phyloP scores from a whole-genome alignment of 345 rosid genomes.

The Arabidopsis suecica region DNA sequence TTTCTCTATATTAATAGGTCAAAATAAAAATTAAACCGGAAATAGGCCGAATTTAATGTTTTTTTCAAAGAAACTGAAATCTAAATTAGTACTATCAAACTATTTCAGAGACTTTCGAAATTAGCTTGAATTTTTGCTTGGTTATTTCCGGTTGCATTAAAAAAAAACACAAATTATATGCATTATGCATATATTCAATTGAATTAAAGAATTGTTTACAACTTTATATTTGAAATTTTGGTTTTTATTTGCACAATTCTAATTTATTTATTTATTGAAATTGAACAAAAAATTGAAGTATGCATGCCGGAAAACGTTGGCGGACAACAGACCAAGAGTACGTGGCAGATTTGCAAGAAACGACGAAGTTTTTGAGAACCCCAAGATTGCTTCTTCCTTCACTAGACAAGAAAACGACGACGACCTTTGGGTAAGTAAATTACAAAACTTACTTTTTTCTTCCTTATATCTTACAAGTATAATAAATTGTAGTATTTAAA shows the following conservation, averaged over 20 bases:
- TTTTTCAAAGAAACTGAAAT: too few species aligned
- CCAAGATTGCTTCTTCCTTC: conserved; percentile 61
- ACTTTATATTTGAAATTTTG: not conserved
- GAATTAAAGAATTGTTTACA: too few species aligned
- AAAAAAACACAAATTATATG: not conserved
- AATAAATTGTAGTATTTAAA: not conserved
- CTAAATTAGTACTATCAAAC: too few species aligned
- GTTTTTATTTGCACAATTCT: not conserved
- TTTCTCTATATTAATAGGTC: too few species aligned
- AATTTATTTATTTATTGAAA: conserved; percentile 2
- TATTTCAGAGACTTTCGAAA: too few species aligned
- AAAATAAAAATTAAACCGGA: too few species aligned
- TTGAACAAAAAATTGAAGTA: conserved; percentile 52
- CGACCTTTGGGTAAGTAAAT: conserved; percentile 71
- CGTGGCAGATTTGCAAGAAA: conserved; percentile 99
- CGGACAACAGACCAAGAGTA: conserved; percentile 94
- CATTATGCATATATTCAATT: not conserved
- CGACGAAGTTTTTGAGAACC: conserved; percentile 63
- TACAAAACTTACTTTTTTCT: not conserved
- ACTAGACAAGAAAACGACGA: conserved; percentile 67
- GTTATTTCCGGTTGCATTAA: too few species aligned
- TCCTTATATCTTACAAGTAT: not conserved
- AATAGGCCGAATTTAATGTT: too few species aligned
- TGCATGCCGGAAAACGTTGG: conserved; percentile 96
- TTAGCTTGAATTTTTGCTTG: too few species aligned